Conservation (phyloP, 2,329 filamentous ascomycete genomes). For the Cadophora malorum region DNA sequence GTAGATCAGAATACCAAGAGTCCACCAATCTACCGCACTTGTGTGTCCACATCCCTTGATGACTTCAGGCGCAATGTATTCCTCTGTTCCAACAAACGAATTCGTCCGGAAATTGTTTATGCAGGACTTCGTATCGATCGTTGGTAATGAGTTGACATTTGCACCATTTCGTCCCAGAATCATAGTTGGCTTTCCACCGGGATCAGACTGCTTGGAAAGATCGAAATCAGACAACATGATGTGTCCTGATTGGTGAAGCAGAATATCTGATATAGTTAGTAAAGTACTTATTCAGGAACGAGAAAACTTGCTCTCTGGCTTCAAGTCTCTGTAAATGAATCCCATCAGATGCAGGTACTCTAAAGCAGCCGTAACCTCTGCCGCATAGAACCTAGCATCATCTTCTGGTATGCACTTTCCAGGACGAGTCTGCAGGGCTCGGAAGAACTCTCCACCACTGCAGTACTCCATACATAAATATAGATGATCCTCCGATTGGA, state of each 20-base stretch:
- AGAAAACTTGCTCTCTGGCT: slow-evolving; percentile 84
- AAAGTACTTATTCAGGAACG: slow-evolving; percentile 26
- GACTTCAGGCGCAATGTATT: slow-evolving; percentile 98
- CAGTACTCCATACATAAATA: slow-evolving; percentile 99
- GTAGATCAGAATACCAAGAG: slow-evolving; percentile 93
- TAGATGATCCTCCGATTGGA: slow-evolving; percentile 97
- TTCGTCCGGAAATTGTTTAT: slow-evolving; percentile 99
- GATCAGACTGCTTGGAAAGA: slow-evolving; percentile 95
- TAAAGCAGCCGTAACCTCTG: slow-evolving; percentile 93
- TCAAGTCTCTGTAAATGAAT: slow-evolving; percentile 97
- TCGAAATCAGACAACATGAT: slow-evolving; percentile 99
- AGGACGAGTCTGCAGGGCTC: slow-evolving; percentile 92
- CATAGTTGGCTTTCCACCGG: slow-evolving; percentile 96
- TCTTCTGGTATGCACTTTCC: slow-evolving; percentile 98
- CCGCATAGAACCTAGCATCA: slow-evolving; percentile 95
- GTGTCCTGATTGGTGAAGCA: slow-evolving; percentile 98
- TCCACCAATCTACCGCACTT: slow-evolving; percentile 99
- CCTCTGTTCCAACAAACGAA: slow-evolving; percentile 97
- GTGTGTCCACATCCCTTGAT: slow-evolving; percentile 99
- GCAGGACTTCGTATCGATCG: slow-evolving; percentile 98
- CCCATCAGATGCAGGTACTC: slow-evolving; percentile 99
- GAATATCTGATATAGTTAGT: slow-evolving; percentile 73
- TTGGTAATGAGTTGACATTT: slow-evolving; percentile 84
- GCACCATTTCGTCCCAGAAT: slow-evolving; percentile 86
- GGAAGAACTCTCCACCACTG: slow-evolving; percentile 97